These are phyloP conservation scores for Pestalotiopsis sp. DNA, from an alignment of 2,329 filamentous ascomycete genomes.

Conservation along the genomic window DNA sequence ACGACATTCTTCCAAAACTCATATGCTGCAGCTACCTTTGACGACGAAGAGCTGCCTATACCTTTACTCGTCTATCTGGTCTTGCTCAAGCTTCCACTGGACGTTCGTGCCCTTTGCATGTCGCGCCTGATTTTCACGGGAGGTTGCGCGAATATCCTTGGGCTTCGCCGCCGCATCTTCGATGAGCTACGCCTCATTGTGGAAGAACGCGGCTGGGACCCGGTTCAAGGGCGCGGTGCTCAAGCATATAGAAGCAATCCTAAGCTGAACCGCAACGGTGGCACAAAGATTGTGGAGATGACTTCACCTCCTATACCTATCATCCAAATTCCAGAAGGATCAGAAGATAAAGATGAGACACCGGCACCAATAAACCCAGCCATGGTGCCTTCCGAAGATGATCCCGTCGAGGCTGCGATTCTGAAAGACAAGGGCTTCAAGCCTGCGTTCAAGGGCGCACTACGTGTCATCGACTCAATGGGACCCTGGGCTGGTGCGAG, in stretches of 20 bases:
- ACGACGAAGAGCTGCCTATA: conserved; percentile 85
- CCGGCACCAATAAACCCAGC: conserved; percentile 37
- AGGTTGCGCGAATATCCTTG: conserved; percentile 76
- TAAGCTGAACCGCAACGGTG: conserved; percentile 37
- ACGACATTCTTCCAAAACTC: conserved; percentile 69
- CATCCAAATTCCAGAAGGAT: conserved; percentile 11
- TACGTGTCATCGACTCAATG: conserved; percentile 69
- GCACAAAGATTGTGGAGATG: conserved; percentile 9
- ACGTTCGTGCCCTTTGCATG: conserved; percentile 85
- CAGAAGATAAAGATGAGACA: conserved; percentile 23
- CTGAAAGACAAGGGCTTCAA: conserved; percentile 45
- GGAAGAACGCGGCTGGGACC: conserved; percentile 73
- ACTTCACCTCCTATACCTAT: conserved; percentile 20
- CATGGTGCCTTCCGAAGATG: conserved; percentile 49
- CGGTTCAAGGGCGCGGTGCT: conserved; percentile 70
- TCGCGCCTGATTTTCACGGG: conserved; percentile 86
- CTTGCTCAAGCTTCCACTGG: conserved; percentile 75
- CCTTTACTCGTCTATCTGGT: conserved; percentile 76
- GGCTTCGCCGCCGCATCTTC: conserved; percentile 76
- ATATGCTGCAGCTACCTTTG: conserved; percentile 60
- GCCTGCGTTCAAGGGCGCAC: conserved; percentile 53
- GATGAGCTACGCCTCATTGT: conserved; percentile 73
- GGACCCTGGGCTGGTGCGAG: conserved; percentile 78
- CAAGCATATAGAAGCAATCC: conserved; percentile 53
- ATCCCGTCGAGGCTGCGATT: conserved; percentile 62